Evolutionary conservation across 768 basidiomycete species (phyloP).

Genomic region (Trametes coccinea): DNA sequence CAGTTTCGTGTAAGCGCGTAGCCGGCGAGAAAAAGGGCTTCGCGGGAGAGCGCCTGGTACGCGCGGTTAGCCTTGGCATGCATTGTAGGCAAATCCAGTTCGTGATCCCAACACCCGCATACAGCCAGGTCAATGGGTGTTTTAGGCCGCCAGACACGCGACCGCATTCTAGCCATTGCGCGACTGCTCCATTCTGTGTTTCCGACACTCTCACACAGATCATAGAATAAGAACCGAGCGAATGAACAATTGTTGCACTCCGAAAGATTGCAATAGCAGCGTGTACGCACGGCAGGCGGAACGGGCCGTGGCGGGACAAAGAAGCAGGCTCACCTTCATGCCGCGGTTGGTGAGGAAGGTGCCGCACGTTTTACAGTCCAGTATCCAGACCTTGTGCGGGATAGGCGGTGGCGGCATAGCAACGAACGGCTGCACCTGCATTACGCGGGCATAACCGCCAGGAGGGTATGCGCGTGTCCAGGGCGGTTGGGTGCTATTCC

Average conservation of each 20-base stretch:
- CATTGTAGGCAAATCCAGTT: too few relatives aligned
- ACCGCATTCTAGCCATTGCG: too few relatives aligned
- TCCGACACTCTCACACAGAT: not conserved
- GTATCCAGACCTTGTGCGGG: conserved; percentile 76
- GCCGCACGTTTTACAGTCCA: conserved; percentile 74
- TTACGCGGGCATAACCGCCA: conserved; percentile 7
- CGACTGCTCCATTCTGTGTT: too few relatives aligned
- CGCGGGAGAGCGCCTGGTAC: conserved; percentile 2
- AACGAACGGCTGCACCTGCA: conserved; percentile 12
- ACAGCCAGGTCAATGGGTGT: too few relatives aligned
- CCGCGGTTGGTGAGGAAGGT: conserved; percentile 80
- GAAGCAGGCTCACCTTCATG: conserved; percentile 63
- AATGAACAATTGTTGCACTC: not conserved
- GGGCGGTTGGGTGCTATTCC: not conserved
- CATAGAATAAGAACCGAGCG: not conserved
- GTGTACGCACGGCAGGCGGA: not conserved
- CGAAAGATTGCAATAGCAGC: not conserved
- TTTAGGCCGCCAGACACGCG: too few relatives aligned
- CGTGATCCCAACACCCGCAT: too few relatives aligned
- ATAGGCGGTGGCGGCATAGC: conserved; percentile 30
- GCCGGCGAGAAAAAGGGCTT: not conserved
- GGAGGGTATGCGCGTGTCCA: conserved; percentile 6
- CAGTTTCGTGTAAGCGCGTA: conserved; percentile 7
- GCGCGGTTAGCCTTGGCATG: not conserved
- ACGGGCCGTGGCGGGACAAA: not conserved